A percentile compares a stretch with the other conserved stretches of the same genome.
Conservation (phyloP, 306 rosid species). For the Biancaea sappan region DNA sequence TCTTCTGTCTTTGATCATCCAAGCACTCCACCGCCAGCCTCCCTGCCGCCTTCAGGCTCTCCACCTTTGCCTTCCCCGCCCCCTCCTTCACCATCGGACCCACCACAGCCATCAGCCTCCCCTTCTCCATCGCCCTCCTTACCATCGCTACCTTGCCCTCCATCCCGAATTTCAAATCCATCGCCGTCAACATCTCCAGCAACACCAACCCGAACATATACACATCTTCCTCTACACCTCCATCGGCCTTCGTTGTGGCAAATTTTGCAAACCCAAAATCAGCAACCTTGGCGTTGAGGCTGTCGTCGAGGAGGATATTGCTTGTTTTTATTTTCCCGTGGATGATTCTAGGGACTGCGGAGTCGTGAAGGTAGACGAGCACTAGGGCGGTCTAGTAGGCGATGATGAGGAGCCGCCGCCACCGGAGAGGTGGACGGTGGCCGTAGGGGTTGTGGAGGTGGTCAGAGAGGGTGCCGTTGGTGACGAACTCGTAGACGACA, state of each 20-base stretch:
- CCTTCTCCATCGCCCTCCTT: conserved; percentile 45
- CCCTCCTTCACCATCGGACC: conserved; percentile 45
- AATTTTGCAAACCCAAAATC: conserved; percentile 51
- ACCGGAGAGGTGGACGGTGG: conserved; percentile 14
- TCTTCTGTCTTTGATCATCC: conserved; percentile 45
- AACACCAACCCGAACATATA: conserved; percentile 55
- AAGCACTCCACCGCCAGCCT: conserved; percentile 45
- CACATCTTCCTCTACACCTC: too few relatives aligned
- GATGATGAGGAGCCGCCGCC: conserved; percentile 41
- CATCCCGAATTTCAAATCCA: conserved; percentile 53
- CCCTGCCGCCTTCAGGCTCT: conserved; percentile 51
- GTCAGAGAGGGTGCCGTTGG: conserved; percentile 52
- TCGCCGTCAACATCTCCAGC: conserved; percentile 54
- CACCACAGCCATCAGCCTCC: conserved; percentile 43
- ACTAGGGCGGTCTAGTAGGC: conserved; percentile 45
- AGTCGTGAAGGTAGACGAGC: conserved; percentile 48
- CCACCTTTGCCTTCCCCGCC: conserved; percentile 39
- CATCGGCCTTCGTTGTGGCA: too few relatives aligned
- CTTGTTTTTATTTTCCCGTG: conserved; percentile 55
- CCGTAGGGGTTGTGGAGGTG: conserved; percentile 38
- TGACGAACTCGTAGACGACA: conserved; percentile 44
- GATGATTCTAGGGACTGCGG: conserved; percentile 45
- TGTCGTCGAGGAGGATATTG: conserved; percentile 45
- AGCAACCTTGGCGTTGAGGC: conserved; percentile 45
- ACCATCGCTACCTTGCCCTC: conserved; percentile 48